Evolutionary conservation across 2,329 filamentous ascomycete species (phyloP).

Genomic region (Phyllosticta ampelicida): DNA sequence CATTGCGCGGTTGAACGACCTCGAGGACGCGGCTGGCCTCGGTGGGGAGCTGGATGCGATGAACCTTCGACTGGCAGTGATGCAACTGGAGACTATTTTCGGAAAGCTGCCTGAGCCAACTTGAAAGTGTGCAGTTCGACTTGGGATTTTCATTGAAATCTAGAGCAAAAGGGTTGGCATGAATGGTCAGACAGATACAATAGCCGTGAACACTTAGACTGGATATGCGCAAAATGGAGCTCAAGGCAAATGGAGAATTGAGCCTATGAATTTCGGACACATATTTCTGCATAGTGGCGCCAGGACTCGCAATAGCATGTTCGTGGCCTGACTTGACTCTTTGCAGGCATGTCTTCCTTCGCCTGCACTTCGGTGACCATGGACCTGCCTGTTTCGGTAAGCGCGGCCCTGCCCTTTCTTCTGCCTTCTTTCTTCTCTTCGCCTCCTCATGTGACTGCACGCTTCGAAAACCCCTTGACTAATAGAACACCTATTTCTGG

Average conservation of each 20-base stretch:
- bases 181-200: background rate
- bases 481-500: background rate
- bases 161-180: background rate
- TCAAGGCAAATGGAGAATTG: background rate
- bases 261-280: background rate
- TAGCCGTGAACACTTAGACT: background rate
- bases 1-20: background rate
- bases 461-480: background rate
- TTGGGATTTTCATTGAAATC: background rate
- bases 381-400: background rate
- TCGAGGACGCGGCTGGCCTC: background rate
- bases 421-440: background rate
- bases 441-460: background rate
- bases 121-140: background rate
- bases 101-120: background rate
- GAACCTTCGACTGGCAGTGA: background rate
- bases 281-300: background rate
- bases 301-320: background rate
- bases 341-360: background rate
- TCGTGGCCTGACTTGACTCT: background rate
- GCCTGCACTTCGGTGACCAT: background rate
- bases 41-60: background rate
- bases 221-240: background rate
- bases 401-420: background rate
- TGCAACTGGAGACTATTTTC: background rate